These are phyloP conservation scores for Silene conica DNA, from an alignment of 148 eudicot species.

Conservation along the genomic window DNA sequence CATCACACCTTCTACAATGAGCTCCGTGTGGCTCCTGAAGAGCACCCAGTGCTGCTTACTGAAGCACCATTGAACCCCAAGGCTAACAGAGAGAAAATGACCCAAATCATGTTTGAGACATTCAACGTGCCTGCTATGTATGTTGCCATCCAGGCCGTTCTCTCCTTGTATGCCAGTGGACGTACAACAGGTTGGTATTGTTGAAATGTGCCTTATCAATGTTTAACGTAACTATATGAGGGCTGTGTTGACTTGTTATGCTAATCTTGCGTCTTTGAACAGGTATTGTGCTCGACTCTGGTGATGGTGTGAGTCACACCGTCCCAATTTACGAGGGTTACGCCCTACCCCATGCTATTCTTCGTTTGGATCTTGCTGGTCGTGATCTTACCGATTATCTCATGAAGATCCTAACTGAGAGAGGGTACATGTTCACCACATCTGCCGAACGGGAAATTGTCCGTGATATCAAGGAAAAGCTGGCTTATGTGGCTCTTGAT, in stretches of 20 bases:
- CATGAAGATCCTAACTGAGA: slow-evolving; percentile 31
- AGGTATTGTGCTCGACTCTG: slow-evolving; percentile 39
- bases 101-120: slow-evolving; percentile 60
- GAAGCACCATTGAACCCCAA: slow-evolving; percentile 38
- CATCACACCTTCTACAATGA: slow-evolving; percentile 48
- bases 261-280: not conserved
- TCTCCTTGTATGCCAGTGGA: slow-evolving; percentile 63
- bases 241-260: not conserved
- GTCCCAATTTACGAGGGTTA: slow-evolving; percentile 37
- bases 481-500: slow-evolving; percentile 33
- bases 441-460: slow-evolving; percentile 36
- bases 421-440: slow-evolving; percentile 38
- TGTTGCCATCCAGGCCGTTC: slow-evolving; percentile 56
- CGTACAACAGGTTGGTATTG: slow-evolving; percentile 41
- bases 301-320: slow-evolving; percentile 35
- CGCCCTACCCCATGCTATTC: slow-evolving; percentile 34
- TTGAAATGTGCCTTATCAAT: too few species aligned
- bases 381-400: slow-evolving; percentile 34
- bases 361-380: slow-evolving; percentile 33
- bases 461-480: slow-evolving; percentile 33
- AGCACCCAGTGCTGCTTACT: slow-evolving; percentile 45
- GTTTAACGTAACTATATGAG: not conserved
- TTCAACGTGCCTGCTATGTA: slow-evolving; percentile 61
- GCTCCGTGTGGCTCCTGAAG: slow-evolving; percentile 49
- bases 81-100: slow-evolving; percentile 50